Conservation (phyloP, 1,284 basidiomycete genomes). For the Irpex rosettiformis region DNA sequence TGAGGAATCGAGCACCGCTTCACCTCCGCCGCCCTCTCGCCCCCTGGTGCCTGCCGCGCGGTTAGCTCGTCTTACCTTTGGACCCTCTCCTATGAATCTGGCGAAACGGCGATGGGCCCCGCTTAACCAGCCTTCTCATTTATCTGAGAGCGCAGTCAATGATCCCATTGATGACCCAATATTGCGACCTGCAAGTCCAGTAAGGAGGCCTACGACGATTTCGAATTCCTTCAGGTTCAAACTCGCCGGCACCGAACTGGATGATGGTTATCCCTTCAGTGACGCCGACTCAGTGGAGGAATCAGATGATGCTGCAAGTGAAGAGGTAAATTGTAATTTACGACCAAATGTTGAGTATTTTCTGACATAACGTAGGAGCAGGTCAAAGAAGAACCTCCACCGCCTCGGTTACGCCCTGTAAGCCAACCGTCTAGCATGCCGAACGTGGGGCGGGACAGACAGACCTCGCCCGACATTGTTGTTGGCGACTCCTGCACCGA, state of each 20-base stretch:
- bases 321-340: background rate
- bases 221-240: background rate
- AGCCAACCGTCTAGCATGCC: background rate
- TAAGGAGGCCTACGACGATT: background rate
- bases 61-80: constrained; percentile 32
- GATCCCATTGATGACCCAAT: background rate
- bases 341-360: background rate
- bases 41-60: constrained; percentile 16
- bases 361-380: background rate
- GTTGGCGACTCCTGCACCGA: constrained; percentile 19
- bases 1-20: constrained; percentile 40
- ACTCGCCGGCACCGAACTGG: background rate
- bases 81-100: constrained; percentile 51
- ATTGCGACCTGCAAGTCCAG: background rate
- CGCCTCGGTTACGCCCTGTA: background rate
- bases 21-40: constrained; percentile 21
- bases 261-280: background rate
- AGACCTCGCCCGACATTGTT: constrained; percentile 10
- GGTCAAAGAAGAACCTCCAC: background rate
- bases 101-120: constrained; percentile 52
- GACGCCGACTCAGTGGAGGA: background rate
- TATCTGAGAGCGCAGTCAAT: background rate
- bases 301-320: constrained; percentile 17
- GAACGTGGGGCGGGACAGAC: background rate
- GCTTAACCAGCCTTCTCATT: background rate